Percentiles rank a stretch among this genome's conserved stretches.
phyloP scores from a whole-genome alignment of 1,139 yeast species.

The Geotrichum histeridarum region DNA sequence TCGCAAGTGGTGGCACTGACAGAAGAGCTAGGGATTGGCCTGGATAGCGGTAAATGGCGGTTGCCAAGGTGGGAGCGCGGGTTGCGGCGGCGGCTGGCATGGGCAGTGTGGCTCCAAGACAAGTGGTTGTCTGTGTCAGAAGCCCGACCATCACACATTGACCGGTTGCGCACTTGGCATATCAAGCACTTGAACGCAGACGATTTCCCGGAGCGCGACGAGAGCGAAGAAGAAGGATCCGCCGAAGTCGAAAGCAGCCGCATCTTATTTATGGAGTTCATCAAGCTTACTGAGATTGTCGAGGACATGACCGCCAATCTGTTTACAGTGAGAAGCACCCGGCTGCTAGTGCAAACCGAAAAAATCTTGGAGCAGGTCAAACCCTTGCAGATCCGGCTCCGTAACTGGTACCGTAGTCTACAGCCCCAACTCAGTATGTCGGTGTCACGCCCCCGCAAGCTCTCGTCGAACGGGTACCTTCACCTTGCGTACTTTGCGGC shows the following conservation, averaged over 20 bases:
- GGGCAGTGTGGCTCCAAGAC: constrained; percentile 90
- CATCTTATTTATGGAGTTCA: constrained; percentile 61
- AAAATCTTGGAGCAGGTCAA: constrained; percentile 70
- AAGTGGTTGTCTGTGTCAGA: constrained; percentile 80
- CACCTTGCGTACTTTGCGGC: constrained; percentile 85
- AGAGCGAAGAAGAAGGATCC: constrained; percentile 54
- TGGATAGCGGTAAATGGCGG: constrained; percentile 83
- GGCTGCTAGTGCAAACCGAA: constrained; percentile 52
- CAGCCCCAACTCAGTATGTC: constrained; percentile 67
- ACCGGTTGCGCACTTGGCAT: constrained; percentile 25
- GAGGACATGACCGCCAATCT: constrained; percentile 67
- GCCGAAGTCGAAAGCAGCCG: constrained; percentile 72
- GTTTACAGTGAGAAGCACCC: constrained; percentile 64
- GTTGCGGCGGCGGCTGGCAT: constrained; percentile 72
- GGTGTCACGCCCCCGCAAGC: constrained; percentile 26
- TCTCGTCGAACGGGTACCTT: constrained; percentile 60
- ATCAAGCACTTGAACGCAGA: constrained; percentile 32
- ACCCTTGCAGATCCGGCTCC: constrained; percentile 71
- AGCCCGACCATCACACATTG: constrained; percentile 69
- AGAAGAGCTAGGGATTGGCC: constrained; percentile 79
- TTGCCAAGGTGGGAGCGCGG: constrained; percentile 92
- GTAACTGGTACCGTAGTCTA: constrained; percentile 80
- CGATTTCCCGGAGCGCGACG: constrained; percentile 36
- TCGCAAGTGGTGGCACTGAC: constrained; percentile 82
- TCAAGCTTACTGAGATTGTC: constrained; percentile 62